A percentile compares a stretch with the other conserved stretches of the same genome.
Evolutionary conservation across 495 filamentous ascomycete genomes (phyloP).

Genomic region (Parmelia sp.): DNA sequence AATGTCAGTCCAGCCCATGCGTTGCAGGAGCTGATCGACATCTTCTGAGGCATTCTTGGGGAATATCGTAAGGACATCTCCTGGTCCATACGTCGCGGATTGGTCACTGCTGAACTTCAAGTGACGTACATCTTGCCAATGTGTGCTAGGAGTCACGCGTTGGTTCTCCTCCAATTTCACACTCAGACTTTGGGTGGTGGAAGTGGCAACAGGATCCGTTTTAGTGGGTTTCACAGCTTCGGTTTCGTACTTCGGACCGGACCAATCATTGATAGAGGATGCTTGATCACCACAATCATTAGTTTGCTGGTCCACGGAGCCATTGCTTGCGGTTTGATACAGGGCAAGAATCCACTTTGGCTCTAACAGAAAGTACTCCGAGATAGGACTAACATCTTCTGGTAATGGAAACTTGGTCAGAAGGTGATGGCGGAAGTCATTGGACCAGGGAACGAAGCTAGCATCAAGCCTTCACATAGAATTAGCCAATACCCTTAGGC

Average conservation of each 20-base stretch:
- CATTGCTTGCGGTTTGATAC: background rate
- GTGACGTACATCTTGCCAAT: constrained; percentile 93
- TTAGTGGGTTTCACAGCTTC: background rate
- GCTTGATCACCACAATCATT: background rate
- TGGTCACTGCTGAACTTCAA: constrained; percentile 51
- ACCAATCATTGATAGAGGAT: background rate
- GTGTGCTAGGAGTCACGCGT: constrained; percentile 64
- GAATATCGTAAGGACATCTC: constrained; percentile 69
- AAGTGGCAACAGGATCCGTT: background rate
- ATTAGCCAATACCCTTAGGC: constrained; percentile 26
- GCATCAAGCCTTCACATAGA: constrained; percentile 60
- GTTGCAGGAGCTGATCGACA: constrained; percentile 62
- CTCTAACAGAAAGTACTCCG: constrained; percentile 66
- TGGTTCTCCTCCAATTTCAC: constrained; percentile 48
- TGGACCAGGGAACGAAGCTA: constrained; percentile 71
- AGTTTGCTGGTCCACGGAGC: background rate
- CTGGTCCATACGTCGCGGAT: constrained; percentile 51
- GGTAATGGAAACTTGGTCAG: constrained; percentile 64
- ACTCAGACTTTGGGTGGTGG: background rate
- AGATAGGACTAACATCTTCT: constrained; percentile 58
- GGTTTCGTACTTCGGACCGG: background rate
- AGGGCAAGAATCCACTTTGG: constrained; percentile 67
- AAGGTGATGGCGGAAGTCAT: constrained; percentile 56
- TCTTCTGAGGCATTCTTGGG: constrained; percentile 82
- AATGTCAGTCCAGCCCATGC: constrained; percentile 67